Evolutionary conservation across 2,329 filamentous ascomycete genomes (phyloP), one percentile per base, ranked within the genome.

Genomic region (Stachybotrys chlorohalonatus): DNA sequence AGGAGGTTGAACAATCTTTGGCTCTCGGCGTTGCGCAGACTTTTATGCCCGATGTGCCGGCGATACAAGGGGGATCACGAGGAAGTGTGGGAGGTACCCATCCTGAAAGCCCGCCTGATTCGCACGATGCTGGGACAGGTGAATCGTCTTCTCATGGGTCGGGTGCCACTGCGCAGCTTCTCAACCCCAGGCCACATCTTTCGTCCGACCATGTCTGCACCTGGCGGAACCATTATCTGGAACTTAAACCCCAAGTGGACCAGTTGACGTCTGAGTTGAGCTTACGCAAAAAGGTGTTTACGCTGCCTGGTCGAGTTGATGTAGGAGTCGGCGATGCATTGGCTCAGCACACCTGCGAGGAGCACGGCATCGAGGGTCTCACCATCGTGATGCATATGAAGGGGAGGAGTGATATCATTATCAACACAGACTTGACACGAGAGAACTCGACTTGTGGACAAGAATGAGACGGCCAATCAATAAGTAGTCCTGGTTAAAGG

Each of bases 351-450:
- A 61, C 64, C 7, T 68, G 69, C 42, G 68, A 68, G 15, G 70
- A 75, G 30, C 58, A 75, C 49, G 72, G 72, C 15, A 73, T 80
- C 32, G 70, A 77, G 55, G 76, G 76, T 11, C 62, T 80, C 52
- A 80, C 77, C 6, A 75, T 80, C 56, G 73, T 79, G 50, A 67
- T 81, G 64, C 78, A 79, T 63, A 65, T 77, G 60, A 74, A 65
- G 59, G 71, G 72, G 49, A 75, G 71, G 63, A 76, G 79, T 51
- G 77, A 81, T 57, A 59, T 81, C 60, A 72, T 80, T 50, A 75
- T 81, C 60, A 77, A 76, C 54, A 79, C 77, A 3, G 73, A 79
- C 61, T 65, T 79, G 57, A 58, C 31, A 31, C 54, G 60, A 31
- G 46, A 52, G 47, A 50, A 31, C 32, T 52, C 48, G n/a, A 32